Evolutionary conservation across 2,329 filamentous ascomycete species (phyloP).

Genomic region (Helicocarpus griseus): DNA sequence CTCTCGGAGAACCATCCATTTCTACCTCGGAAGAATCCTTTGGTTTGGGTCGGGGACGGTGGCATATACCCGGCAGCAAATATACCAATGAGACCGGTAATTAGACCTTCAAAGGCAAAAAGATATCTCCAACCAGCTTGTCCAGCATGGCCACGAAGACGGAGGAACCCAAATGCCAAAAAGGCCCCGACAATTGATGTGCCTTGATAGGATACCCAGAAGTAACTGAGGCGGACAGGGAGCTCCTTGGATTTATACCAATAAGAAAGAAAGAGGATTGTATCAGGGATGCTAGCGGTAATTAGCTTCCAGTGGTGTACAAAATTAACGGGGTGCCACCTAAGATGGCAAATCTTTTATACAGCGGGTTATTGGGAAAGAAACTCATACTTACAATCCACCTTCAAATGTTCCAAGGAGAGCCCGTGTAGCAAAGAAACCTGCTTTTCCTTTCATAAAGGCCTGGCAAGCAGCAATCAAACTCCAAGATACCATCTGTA

Average conservation of each 20-base stretch:
- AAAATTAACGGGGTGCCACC: no score
- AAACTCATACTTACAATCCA: slow-evolving; percentile 52
- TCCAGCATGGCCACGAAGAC: slow-evolving; percentile 27
- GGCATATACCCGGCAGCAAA: slow-evolving; percentile 53
- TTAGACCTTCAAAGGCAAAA: slow-evolving; percentile 33
- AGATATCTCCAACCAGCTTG: slow-evolving; percentile 36
- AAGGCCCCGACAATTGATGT: slow-evolving; percentile 40
- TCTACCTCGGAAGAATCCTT: slow-evolving; percentile 49
- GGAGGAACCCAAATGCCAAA: slow-evolving; percentile 36
- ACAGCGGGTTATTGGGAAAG: not conserved
- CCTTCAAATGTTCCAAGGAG: slow-evolving; percentile 43
- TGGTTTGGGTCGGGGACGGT: slow-evolving; percentile 56
- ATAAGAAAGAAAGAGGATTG: slow-evolving; percentile 55
- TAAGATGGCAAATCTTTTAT: no score
- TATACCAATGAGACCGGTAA: slow-evolving; percentile 47
- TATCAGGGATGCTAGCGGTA: slow-evolving; percentile 30
- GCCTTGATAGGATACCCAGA: slow-evolving; percentile 56
- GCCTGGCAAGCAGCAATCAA: slow-evolving; percentile 44
- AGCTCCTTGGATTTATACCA: slow-evolving; percentile 66
- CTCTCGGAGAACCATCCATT: slow-evolving; percentile 57
- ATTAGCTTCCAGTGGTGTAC: no score
- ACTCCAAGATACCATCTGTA: slow-evolving; percentile 49
- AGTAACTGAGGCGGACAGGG: slow-evolving; percentile 55
- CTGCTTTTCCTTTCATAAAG: slow-evolving; percentile 37
- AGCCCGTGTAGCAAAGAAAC: slow-evolving; percentile 35